These are phyloP conservation scores for Quercus phellos DNA, from an alignment of 331 rosid species.

Conservation along the genomic window DNA sequence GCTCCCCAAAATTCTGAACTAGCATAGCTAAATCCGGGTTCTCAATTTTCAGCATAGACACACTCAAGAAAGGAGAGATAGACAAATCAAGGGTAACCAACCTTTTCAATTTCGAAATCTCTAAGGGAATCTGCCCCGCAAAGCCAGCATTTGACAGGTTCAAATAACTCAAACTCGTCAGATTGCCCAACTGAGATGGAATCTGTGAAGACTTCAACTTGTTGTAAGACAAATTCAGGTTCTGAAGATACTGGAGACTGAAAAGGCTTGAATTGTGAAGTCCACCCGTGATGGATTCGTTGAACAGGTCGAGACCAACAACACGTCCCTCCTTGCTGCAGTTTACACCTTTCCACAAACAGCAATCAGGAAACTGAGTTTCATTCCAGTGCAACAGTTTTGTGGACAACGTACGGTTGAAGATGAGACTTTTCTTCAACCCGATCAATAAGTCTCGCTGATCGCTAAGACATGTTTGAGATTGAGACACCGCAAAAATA, in stretches of 20 bases:
- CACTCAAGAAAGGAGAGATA: accelerated
- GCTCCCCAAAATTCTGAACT: accelerated
- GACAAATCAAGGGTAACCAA: too few species aligned
- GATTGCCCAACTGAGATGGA: too few species aligned
- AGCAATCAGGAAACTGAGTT: too few species aligned
- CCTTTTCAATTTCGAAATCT: too few species aligned
- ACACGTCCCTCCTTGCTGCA: constrained; percentile 21
- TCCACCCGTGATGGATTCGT: neutral
- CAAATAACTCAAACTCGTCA: accelerated
- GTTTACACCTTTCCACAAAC: too few species aligned
- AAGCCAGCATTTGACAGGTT: too few species aligned
- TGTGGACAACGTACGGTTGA: neutral
- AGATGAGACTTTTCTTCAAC: constrained; percentile 13
- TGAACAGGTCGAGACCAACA: constrained; percentile 18
- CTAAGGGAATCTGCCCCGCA: too few species aligned
- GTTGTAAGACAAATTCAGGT: constrained; percentile 24
- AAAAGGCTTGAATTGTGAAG: neutral
- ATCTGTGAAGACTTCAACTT: accelerated
- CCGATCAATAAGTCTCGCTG: too few species aligned
- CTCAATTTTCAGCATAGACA: accelerated
- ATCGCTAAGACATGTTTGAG: neutral
- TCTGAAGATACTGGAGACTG: neutral
- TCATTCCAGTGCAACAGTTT: too few species aligned
- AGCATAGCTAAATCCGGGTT: accelerated
- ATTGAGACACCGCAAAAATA: too few species aligned